Percentiles rank a stretch among this genome's conserved stretches.
Conservation (phyloP, 345 rosid genomes). For the Gynandropsis gynandra region DNA sequence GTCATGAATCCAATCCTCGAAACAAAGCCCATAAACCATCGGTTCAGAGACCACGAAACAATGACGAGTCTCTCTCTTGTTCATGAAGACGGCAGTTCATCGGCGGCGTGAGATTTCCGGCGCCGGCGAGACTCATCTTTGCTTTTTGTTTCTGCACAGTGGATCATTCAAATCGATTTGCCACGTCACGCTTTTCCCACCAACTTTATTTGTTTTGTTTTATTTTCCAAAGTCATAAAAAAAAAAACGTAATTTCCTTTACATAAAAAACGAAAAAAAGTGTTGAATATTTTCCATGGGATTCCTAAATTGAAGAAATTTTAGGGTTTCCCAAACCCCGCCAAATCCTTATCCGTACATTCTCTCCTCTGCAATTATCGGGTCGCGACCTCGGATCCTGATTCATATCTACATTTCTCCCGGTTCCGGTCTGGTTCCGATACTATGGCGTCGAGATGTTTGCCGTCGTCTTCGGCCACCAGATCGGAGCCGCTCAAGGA, state of each 20-base stretch:
- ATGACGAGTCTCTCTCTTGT: too few species aligned
- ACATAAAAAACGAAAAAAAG: not conserved
- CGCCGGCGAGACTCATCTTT: too few species aligned
- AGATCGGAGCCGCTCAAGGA: slow-evolving; percentile 52
- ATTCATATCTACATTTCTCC: slow-evolving; percentile 28
- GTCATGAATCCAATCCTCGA: too few species aligned
- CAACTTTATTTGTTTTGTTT: slow-evolving; percentile 20
- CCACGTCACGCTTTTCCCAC: slow-evolving; percentile 26
- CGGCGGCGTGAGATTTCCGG: too few species aligned
- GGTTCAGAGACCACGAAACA: too few species aligned
- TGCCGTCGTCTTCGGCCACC: slow-evolving; percentile 49
- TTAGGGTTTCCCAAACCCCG: slow-evolving; percentile 65
- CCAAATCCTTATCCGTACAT: slow-evolving; percentile 31
- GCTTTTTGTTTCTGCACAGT: slow-evolving; percentile 16
- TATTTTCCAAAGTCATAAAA: slow-evolving; percentile 25
- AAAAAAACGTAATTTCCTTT: slow-evolving; percentile 13
- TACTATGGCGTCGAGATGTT: slow-evolving; percentile 54
- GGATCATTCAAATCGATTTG: slow-evolving; percentile 29
- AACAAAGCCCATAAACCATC: too few species aligned
- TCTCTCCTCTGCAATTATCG: slow-evolving; percentile 17
- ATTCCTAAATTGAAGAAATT: slow-evolving; percentile 18
- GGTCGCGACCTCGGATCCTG: slow-evolving; percentile 39
- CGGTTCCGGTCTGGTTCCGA: slow-evolving; percentile 29
- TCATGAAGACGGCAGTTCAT: too few species aligned
- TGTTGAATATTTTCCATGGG: not conserved